A percentile compares a stretch with the other conserved stretches of the same genome.
Evolutionary conservation across 306 rosid species (phyloP).

Genomic region (Corylus avellana): DNA sequence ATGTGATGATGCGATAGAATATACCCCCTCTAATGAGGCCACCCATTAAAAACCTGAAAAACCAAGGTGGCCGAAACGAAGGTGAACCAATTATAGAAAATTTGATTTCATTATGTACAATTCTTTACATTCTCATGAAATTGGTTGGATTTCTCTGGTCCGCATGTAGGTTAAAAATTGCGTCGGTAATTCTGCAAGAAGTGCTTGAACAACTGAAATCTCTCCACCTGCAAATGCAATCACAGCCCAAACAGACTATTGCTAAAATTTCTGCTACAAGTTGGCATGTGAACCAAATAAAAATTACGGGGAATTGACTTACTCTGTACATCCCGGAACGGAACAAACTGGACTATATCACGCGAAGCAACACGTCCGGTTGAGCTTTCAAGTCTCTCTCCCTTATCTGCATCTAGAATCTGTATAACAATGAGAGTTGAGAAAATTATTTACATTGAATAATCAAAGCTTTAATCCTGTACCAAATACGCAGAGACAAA

Average conservation of each 20-base stretch:
- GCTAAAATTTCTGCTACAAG: not conserved
- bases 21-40: not conserved
- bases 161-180: conserved; percentile 91
- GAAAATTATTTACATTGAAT: conserved; percentile 1
- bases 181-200: conserved; percentile 87
- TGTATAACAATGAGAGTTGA: conserved; percentile 24
- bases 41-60: conserved; percentile 14
- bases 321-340: conserved; percentile 93
- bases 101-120: conserved; percentile 45
- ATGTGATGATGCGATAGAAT: not conserved
- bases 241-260: not conserved
- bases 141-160: conserved; percentile 80
- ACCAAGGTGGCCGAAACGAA: conserved; percentile 22
- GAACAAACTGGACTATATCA: conserved; percentile 96
- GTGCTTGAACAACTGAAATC: conserved; percentile 90
- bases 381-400: conserved; percentile 87
- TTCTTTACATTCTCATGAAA: conserved; percentile 42
- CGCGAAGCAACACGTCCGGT: conserved; percentile 91
- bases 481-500: not conserved
- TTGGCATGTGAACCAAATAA: conserved; percentile 5
- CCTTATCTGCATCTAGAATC: conserved; percentile 95
- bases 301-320: conserved; percentile 16
- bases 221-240: conserved; percentile 73
- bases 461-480: not conserved
- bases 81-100: conserved; percentile 39